Evolutionary conservation across 2,329 filamentous ascomycete genomes (phyloP).

Genomic region (Aureobasidium sp.): DNA sequence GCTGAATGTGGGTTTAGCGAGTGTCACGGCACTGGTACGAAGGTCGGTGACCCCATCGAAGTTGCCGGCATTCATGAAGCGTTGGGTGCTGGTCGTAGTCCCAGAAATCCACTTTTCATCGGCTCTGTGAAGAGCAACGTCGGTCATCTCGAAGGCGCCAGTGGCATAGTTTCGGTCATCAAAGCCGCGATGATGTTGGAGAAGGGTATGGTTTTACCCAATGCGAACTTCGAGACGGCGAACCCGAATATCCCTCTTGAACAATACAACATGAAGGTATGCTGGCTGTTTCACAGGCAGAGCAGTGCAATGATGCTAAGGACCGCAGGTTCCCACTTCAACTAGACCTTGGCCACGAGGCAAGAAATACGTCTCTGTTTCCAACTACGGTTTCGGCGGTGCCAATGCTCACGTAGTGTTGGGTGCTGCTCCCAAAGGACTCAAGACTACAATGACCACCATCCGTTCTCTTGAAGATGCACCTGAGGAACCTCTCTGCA

Average conservation of each 20-base stretch:
- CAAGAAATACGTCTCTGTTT: conserved; percentile 14
- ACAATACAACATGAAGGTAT: conserved; percentile 8
- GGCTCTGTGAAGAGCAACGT: conserved; percentile 27
- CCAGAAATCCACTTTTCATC: conserved; percentile 5
- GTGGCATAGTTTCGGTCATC: conserved; percentile 36
- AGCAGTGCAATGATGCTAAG: background rate
- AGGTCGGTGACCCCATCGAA: conserved; percentile 24
- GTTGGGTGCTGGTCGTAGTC: conserved; percentile 12
- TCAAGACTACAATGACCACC: background rate
- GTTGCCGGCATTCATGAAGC: conserved; percentile 23
- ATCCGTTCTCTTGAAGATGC: background rate
- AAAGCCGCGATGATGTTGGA: conserved; percentile 27
- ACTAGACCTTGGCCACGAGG: conserved; percentile 7
- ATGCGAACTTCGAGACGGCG: background rate
- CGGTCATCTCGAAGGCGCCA: conserved; percentile 46
- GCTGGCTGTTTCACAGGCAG: background rate
- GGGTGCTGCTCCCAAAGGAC: background rate
- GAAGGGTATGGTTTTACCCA: conserved; percentile 23
- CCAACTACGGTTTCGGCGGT: conserved; percentile 26
- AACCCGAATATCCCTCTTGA: background rate
- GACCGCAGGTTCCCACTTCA: background rate
- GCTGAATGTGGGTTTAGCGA: conserved; percentile 20
- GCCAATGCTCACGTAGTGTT: conserved; percentile 22
- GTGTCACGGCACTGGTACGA: conserved; percentile 26
- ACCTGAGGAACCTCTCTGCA: background rate